Percentiles rank a stretch among this genome's conserved stretches.
These are phyloP conservation scores for Hypoxylon intermedium DNA, from an alignment of 495 filamentous ascomycete genomes.

Conservation along the genomic window DNA sequence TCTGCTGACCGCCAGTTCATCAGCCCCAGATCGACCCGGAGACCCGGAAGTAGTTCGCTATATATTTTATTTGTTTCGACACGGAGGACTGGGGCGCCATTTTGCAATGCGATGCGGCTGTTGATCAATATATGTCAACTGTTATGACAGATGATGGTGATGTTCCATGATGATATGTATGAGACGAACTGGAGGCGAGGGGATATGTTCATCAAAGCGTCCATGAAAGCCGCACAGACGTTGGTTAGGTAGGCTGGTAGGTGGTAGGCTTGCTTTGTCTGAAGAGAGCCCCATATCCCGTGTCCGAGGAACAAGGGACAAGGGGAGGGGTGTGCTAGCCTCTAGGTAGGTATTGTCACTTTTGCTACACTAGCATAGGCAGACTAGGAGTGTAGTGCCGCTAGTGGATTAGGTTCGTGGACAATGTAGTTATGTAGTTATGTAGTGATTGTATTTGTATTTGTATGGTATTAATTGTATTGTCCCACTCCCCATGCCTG, in stretches of 20 bases:
- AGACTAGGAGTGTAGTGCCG: not conserved
- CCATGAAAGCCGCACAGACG: slow-evolving; percentile 43
- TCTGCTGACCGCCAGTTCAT: slow-evolving; percentile 47
- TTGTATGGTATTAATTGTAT: no score
- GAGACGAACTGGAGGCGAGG: slow-evolving; percentile 31
- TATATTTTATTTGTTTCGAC: slow-evolving; percentile 15
- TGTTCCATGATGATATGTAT: slow-evolving; percentile 30
- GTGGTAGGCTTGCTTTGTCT: no score
- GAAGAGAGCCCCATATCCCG: slow-evolving; percentile 41
- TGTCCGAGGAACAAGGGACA: slow-evolving; percentile 28
- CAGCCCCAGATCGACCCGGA: slow-evolving; percentile 38
- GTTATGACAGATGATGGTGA: slow-evolving; percentile 28
- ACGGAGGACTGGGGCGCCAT: not conserved
- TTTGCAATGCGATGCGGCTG: slow-evolving; percentile 2
- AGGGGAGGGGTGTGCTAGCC: no score
- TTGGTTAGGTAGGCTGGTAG: no score
- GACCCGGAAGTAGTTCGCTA: slow-evolving; percentile 33
- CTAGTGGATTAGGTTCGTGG: not conserved
- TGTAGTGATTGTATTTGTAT: no score
- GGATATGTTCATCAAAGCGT: slow-evolving; percentile 35
- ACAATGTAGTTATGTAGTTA: not conserved
- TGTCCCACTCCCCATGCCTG: no score
- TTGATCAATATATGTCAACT: slow-evolving; percentile 10
- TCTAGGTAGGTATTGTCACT: slow-evolving; percentile 16
- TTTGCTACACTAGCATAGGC: not conserved